Percentiles rank a stretch among this genome's conserved stretches.
Conservation (phyloP, 2,329 filamentous ascomycete species). For the Cylindrodendrum hubeiense region DNA sequence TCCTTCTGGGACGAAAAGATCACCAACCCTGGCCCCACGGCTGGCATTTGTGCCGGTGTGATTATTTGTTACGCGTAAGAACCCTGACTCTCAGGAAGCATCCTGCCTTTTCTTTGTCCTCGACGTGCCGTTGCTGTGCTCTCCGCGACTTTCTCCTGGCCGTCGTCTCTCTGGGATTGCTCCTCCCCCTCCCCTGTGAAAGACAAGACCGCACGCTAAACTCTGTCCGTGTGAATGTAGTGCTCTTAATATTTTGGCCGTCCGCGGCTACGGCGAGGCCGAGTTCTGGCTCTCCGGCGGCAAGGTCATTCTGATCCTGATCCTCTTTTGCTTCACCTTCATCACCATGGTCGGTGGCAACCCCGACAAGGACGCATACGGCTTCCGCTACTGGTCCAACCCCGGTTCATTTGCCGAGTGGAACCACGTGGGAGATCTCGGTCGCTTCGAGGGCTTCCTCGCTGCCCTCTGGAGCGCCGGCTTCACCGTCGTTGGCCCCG, state of each 20-base stretch:
- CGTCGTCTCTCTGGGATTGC: constrained; percentile 14
- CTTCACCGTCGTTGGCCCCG: constrained; percentile 75
- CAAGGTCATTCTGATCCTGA: constrained; percentile 75
- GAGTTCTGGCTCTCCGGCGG: constrained; percentile 77
- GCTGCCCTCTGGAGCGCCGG: constrained; percentile 74
- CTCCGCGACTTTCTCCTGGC: neutral
- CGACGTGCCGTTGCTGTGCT: constrained; percentile 19
- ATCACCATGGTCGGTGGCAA: constrained; percentile 85
- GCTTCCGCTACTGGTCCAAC: constrained; percentile 75
- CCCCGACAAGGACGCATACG: constrained; percentile 75
- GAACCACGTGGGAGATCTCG: constrained; percentile 70
- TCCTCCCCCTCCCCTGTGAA: constrained; percentile 5
- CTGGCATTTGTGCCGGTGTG: constrained; percentile 69
- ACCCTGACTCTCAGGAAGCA: constrained; percentile 4
- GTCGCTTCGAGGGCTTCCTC: constrained; percentile 78
- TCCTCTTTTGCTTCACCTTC: constrained; percentile 81
- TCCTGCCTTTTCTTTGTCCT: constrained; percentile 17
- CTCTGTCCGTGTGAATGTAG: constrained; percentile 47
- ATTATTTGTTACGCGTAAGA: constrained; percentile 70
- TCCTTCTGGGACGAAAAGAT: constrained; percentile 54
- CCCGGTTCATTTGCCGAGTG: constrained; percentile 61
- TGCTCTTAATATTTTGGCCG: constrained; percentile 73
- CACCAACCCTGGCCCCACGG: constrained; percentile 75
- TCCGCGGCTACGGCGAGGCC: constrained; percentile 76
- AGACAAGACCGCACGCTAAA: constrained; percentile 46